phyloP scores from a whole-genome alignment of 176 grass and related monocot genomes.

The Eleusine coracana region DNA sequence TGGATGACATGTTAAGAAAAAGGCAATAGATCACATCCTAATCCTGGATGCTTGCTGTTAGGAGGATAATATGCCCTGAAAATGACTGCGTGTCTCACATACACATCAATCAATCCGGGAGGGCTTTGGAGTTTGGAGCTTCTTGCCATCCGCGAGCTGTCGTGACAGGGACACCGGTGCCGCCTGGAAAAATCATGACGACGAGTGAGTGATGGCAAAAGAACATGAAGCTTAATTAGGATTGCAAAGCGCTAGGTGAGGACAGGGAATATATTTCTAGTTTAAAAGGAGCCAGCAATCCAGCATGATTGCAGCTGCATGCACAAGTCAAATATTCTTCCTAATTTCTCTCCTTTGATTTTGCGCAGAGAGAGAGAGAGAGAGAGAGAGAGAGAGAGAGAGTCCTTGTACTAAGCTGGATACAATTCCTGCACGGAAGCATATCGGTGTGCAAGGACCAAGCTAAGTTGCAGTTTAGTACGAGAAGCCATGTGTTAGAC shows the following conservation, averaged over 20 bases:
- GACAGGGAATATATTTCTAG: constrained; percentile 38
- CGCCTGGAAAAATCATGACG: constrained; percentile 16
- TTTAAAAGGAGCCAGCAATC: background rate
- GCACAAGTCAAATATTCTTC: constrained; percentile 51
- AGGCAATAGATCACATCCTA: background rate
- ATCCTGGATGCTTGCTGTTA: constrained; percentile 43
- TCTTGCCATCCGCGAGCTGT: constrained; percentile 33
- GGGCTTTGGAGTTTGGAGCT: constrained; percentile 7
- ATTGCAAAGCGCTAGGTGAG: constrained; percentile 1
- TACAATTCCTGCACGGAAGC: background rate
- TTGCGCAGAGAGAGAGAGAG: background rate
- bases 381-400: background rate
- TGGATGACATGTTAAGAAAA: background rate
- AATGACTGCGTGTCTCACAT: constrained; percentile 31
- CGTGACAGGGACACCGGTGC: constrained; percentile 35
- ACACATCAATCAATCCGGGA: constrained; percentile 11
- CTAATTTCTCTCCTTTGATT: constrained; percentile 14
- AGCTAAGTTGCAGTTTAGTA: background rate
- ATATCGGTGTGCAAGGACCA: background rate
- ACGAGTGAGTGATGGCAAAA: background rate
- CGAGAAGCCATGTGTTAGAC: constrained; percentile 17
- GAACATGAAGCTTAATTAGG: constrained; percentile 36
- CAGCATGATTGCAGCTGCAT: constrained; percentile 34
- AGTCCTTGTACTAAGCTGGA: background rate
- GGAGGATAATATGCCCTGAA: constrained; percentile 42